Evolutionary conservation across 192 early-diverging fungal species (phyloP), one percentile per base, ranked within the genome.

Genomic region (Coemansia pectinata): DNA sequence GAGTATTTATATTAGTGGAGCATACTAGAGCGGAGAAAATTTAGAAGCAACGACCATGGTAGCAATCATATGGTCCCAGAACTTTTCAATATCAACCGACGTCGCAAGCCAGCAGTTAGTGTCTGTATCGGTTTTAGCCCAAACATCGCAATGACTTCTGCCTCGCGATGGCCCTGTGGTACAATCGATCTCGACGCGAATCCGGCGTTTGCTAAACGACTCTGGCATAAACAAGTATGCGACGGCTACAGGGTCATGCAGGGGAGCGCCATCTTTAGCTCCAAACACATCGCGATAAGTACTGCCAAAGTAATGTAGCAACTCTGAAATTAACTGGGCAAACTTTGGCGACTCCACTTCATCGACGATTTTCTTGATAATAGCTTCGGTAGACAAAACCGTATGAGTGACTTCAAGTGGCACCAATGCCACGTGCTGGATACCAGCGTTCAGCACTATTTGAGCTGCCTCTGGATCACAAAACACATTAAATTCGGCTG

Each of bases 381-480:
- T 31, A 4, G 66, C 63, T 15, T 61, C 39, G 14, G 62, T 34
- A 12, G 67, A 25, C 33, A 72, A 25, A 17, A 69, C 71, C 0
- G 76, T 70, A 23, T 63, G 62, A 0, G 76, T 78, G 44, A 70
- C 65, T 36, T 78, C 71, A 4, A 78, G 63, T 31, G 76, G 76
- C 1, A 73, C 63, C 31, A 78, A 7, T 0, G 60, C 58, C n/a
- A 78, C 57, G 15, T 78, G 66, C 9, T 25, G n/a, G 5, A 78
- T 65, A 2, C 66, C 71, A n/a, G 76, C 39, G 19, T 65, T 41
- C 5, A 72, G 23, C 14, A 78, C 76, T 15, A 67, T 67, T 3
- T 81, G 79, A 0, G 74, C 70, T 4, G 79, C 79, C 45, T 76
- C 73, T 4, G 74, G 75, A 41, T 81, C 79, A 27, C 63, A 70